A percentile compares a stretch with the other conserved stretches of the same genome.
Evolutionary conservation across 2,329 filamentous ascomycete genomes (phyloP).

Genomic region (Arthrobotrys conoides): DNA sequence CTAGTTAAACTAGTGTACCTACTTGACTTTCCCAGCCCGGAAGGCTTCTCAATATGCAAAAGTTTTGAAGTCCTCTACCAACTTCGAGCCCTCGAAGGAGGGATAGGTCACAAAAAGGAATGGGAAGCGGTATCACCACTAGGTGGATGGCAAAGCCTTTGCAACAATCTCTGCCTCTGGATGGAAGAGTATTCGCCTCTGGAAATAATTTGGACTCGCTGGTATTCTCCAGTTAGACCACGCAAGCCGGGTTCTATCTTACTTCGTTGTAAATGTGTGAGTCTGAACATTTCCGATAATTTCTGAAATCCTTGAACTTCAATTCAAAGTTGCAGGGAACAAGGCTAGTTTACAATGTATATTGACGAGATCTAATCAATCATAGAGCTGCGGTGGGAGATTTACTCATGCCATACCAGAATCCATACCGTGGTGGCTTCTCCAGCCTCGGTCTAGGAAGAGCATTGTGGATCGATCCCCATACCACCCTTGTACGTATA

Average conservation of each 20-base stretch:
- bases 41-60: not conserved
- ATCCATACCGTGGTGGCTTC: not conserved
- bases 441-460: not conserved
- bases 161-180: slow-evolving; percentile 10
- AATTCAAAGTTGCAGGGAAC: not conserved
- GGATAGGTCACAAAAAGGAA: not conserved
- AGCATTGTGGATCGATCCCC: too few species aligned
- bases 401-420: slow-evolving; percentile 17
- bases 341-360: not conserved
- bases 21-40: not conserved
- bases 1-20: not conserved
- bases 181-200: slow-evolving; percentile 21
- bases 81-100: not conserved
- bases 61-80: not conserved
- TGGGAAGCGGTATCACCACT: not conserved
- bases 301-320: not conserved
- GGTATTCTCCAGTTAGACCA: not conserved
- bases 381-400: slow-evolving; percentile 32
- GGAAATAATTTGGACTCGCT: slow-evolving; percentile 20
- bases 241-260: not conserved
- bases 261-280: slow-evolving; percentile 55
- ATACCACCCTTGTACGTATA: too few species aligned
- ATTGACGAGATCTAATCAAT: not conserved
- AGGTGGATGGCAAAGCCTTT: not conserved
- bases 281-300: not conserved